phyloP scores from a whole-genome alignment of 768 basidiomycete genomes.

The Tephrocybe sp. region DNA sequence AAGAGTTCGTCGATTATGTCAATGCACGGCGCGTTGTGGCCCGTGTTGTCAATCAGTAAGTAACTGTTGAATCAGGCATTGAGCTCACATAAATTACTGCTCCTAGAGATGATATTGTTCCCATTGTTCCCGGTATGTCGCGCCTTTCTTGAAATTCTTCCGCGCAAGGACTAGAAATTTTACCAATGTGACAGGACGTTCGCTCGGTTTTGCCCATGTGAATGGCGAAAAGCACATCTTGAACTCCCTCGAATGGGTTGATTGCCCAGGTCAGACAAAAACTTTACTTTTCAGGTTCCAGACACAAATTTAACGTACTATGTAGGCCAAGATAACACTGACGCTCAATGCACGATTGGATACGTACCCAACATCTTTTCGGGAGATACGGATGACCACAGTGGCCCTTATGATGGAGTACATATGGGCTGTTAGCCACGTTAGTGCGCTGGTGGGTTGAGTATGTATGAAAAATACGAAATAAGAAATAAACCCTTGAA shows the following conservation, averaged over 20 bases:
- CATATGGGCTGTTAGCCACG: constrained; percentile 10
- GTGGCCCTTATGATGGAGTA: constrained; percentile 13
- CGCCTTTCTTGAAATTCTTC: neutral
- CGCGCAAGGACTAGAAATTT: neutral
- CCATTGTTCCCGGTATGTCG: constrained; percentile 36
- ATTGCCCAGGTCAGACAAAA: constrained; percentile 46
- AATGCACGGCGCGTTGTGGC: constrained; percentile 44
- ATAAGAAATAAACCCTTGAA: too few species aligned
- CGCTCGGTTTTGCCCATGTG: constrained; percentile 47
- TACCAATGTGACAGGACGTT: constrained; percentile 20
- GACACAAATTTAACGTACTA: constrained; percentile 16
- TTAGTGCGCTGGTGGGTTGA: too few species aligned
- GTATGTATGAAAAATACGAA: too few species aligned
- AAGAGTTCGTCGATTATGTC: constrained; percentile 31
- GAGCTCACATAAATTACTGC: neutral
- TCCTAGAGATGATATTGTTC: constrained; percentile 36
- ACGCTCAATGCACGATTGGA: constrained; percentile 14
- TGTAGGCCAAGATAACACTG: constrained; percentile 25
- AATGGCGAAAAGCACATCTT: constrained; percentile 40
- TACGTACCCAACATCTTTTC: constrained; percentile 18
- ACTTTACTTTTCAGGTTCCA: neutral
- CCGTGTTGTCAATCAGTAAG: constrained; percentile 55
- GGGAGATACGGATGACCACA: constrained; percentile 13
- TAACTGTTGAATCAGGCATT: neutral
- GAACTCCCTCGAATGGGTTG: constrained; percentile 43